These are phyloP conservation scores for Lipomyces anomalus DNA, from an alignment of 805 yeast species.

Conservation along the genomic window DNA sequence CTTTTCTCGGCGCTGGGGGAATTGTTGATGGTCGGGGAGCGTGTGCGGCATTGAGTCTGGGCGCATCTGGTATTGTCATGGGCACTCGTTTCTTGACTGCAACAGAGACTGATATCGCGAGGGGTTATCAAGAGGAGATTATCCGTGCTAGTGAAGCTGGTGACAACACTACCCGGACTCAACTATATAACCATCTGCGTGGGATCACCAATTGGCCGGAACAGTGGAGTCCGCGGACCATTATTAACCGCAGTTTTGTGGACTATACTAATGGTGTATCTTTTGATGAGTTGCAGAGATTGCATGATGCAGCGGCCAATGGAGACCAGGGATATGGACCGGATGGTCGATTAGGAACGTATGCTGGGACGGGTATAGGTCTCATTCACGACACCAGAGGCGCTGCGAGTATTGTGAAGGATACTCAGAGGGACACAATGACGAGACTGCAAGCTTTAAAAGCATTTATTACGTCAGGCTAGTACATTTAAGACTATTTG, in stretches of 20 bases:
- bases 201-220: not conserved
- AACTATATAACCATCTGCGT: not conserved
- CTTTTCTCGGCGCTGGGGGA: slow-evolving; percentile 1
- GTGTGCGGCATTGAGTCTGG: not conserved
- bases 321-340: not conserved
- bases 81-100: slow-evolving; percentile 2
- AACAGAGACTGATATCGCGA: not conserved
- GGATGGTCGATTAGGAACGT: not conserved
- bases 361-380: not conserved
- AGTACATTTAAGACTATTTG: no score
- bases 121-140: not conserved
- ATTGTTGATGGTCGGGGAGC: not conserved
- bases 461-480: no score
- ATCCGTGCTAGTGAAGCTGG: not conserved
- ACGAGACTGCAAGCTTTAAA: no score
- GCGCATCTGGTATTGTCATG: not conserved
- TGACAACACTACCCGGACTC: not conserved
- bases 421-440: no score
- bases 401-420: not conserved
- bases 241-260: not conserved
- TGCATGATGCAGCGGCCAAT: not conserved
- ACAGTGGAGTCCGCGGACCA: not conserved
- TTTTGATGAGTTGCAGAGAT: not conserved
- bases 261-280: not conserved
- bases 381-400: not conserved